phyloP scores from a whole-genome alignment of 2,329 filamentous ascomycete genomes.

The Aspergillus versicolor region DNA sequence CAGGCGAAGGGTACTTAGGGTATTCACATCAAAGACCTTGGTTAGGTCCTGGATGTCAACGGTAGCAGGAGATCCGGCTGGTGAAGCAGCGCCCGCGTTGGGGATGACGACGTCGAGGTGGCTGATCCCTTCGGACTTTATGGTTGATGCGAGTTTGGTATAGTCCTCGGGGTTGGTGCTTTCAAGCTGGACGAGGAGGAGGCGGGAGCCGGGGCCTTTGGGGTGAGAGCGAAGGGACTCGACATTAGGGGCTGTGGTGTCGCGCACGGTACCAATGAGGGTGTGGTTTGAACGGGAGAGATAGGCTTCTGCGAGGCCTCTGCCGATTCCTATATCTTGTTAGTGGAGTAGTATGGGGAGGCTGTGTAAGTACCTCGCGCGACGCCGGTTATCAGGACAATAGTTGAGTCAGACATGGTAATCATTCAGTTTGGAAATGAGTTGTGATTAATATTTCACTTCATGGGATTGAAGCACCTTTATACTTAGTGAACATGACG shows the following conservation, averaged over 20 bases:
- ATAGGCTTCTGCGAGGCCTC: not conserved
- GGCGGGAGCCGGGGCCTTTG: not conserved
- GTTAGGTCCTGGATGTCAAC: not conserved
- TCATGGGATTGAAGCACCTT: too few relatives aligned
- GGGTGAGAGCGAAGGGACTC: not conserved
- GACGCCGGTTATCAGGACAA: slow-evolving; percentile 6
- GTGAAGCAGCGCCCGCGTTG: not conserved
- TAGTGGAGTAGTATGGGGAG: not conserved
- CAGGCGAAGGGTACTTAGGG: not conserved
- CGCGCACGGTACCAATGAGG: slow-evolving; percentile 1
- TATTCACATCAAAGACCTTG: not conserved
- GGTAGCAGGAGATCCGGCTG: not conserved
- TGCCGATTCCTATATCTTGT: not conserved
- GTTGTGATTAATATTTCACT: rapidly evolving
- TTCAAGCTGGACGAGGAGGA: not conserved
- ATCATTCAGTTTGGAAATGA: not conserved
- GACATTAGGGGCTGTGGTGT: not conserved
- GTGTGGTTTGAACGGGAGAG: slow-evolving; percentile 2
- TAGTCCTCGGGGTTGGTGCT: not conserved
- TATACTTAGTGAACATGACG: too few relatives aligned
- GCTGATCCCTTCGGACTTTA: not conserved
- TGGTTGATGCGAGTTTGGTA: not conserved
- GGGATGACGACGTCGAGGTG: not conserved
- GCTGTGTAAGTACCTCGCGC: not conserved
- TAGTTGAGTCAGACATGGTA: not conserved